Base-by-base conservation (phyloP, 2,329 filamentous ascomycete genomes). In the Tolypocladium tropicale region DNA sequence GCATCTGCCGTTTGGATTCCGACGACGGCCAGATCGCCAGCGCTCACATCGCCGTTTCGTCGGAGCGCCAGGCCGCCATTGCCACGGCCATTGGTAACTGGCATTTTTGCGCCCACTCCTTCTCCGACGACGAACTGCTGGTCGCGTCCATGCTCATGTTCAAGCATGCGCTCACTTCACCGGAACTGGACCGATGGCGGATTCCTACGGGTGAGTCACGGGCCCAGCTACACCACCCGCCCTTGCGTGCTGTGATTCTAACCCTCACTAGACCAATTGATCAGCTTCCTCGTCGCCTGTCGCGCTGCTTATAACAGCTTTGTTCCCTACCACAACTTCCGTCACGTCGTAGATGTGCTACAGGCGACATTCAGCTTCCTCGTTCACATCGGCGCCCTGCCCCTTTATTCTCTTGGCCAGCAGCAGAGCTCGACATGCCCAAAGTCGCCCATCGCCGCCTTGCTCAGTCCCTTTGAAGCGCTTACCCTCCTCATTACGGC, bases 251-350 rank as follows among this genome's bases (percentile, higher is more conserved):
- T 23, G 30, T 25, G 43, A 16, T 69, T 64, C 76, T 81, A 68
- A 80, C 72, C 64, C 57, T 36, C 53, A 58, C 54, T 61, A 89
- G 90, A 89, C 63, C 86, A 95, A 69, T 78, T 99, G 32, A 87
- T 88, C 61, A 85, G 83, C 55, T 97, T 96, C 67, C 78, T 97
- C 58, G 81, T 95, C 60, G 91, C 92, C 54, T 94, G 91, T 66
- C 87, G 93, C 59, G 85, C 88, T 52, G 90, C 94, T n/a, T 99
- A 99, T 75, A 97, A 97, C 70, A 88, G 84, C 57, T 96, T 96
- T 70, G 91, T 96, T 37, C 89, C 93, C 25, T 99, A 97, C 67
- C 94, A 99, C 76, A 99, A 99, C 72, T 99, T 97, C 70, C 88
- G 93, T 55, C 94, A 99, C 72, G 94, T 96, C 25, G 87, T 96